phyloP scores from a whole-genome alignment of 2,329 filamentous ascomycete species.

The Aureobasidium subglaciale region DNA sequence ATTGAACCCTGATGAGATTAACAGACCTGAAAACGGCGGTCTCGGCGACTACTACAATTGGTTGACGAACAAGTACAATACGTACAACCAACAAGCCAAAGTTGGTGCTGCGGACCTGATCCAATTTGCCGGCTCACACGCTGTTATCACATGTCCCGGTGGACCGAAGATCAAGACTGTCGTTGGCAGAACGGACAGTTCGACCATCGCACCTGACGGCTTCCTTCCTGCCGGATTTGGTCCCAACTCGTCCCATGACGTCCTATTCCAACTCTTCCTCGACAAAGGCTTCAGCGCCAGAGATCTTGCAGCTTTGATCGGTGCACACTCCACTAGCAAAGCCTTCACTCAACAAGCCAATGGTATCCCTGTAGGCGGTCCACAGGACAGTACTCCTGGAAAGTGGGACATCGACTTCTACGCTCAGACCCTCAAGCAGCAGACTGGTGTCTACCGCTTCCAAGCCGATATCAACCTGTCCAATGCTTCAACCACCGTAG shows the following conservation, averaged over 20 bases:
- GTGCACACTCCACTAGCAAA: slow-evolving; percentile 45
- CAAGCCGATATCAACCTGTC: slow-evolving; percentile 28
- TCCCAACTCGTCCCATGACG: slow-evolving; percentile 30
- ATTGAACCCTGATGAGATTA: slow-evolving; percentile 31
- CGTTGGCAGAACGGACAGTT: slow-evolving; percentile 43
- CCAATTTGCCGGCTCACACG: slow-evolving; percentile 42
- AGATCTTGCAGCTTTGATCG: slow-evolving; percentile 49
- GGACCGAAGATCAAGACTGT: slow-evolving; percentile 46
- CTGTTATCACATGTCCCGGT: slow-evolving; percentile 44
- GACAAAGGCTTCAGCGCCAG: slow-evolving; percentile 45
- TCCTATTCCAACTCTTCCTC: slow-evolving; percentile 41
- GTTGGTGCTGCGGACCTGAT: slow-evolving; percentile 50
- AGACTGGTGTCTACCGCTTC: slow-evolving; percentile 24
- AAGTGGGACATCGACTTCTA: slow-evolving; percentile 48
- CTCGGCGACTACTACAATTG: slow-evolving; percentile 36
- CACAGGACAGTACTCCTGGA: slow-evolving; percentile 43
- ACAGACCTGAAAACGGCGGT: slow-evolving; percentile 37
- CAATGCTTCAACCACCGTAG: slow-evolving; percentile 22
- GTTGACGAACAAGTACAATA: slow-evolving; percentile 34
- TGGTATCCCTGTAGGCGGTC: slow-evolving; percentile 27
- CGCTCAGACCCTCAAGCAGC: slow-evolving; percentile 24
- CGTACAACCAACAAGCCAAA: slow-evolving; percentile 5
- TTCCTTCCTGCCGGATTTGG: slow-evolving; percentile 40
- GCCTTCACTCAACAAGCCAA: slow-evolving; percentile 33
- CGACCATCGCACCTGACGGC: slow-evolving; percentile 34